Conservation (phyloP, 2,329 filamentous ascomycete genomes). For the Fusarium sp. region DNA sequence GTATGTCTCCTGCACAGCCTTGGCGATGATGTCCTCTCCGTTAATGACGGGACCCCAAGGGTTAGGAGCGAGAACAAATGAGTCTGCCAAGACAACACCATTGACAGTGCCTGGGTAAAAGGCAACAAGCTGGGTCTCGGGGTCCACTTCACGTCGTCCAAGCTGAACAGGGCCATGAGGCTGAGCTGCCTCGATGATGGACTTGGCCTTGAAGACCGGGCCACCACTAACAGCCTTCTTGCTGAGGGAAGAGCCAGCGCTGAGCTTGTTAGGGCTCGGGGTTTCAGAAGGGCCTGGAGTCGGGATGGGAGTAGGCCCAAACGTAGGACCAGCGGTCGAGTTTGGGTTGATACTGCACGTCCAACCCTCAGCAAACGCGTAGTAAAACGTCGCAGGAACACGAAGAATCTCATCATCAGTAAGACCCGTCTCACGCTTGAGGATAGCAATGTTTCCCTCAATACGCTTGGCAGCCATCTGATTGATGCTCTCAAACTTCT, state of each 20-base stretch:
- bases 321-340: background rate
- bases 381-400: constrained; percentile 34
- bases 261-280: background rate
- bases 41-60: constrained; percentile 45
- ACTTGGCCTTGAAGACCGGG: constrained; percentile 10
- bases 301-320: background rate
- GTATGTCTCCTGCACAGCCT: constrained; percentile 39
- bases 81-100: constrained; percentile 34
- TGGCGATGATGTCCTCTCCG: constrained; percentile 41
- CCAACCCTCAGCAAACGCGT: background rate
- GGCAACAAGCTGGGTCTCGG: background rate
- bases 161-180: background rate
- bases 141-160: background rate
- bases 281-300: background rate
- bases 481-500: constrained; percentile 21
- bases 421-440: constrained; percentile 42
- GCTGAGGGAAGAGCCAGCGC: background rate
- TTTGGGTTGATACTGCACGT: background rate
- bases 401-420: constrained; percentile 39
- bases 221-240: constrained; percentile 2
- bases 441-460: constrained; percentile 35
- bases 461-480: constrained; percentile 28
- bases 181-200: constrained; percentile 25
- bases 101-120: constrained; percentile 38
- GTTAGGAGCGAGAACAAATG: constrained; percentile 31